phyloP scores from a whole-genome alignment of 345 rosid genomes.

The Salix arbutifolia region DNA sequence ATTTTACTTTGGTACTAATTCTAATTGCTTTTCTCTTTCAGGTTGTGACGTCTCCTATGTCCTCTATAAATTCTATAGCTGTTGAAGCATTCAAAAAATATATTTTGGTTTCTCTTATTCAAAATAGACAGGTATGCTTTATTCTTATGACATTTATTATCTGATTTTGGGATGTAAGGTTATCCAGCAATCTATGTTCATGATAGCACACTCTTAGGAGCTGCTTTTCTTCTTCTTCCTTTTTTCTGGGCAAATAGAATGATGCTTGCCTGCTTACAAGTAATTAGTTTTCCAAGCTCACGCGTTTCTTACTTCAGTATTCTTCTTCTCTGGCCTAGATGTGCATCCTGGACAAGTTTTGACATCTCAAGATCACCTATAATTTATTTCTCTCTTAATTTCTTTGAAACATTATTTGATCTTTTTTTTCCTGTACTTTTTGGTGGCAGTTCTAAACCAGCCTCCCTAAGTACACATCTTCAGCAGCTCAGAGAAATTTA shows the following conservation, averaged over 20 bases:
- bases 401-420: not conserved
- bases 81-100: slow-evolving; percentile 91
- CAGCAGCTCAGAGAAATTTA: slow-evolving; percentile 77
- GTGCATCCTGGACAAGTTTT: not conserved
- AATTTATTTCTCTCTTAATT: slow-evolving; percentile 1
- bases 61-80: slow-evolving; percentile 64
- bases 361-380: slow-evolving; percentile 1
- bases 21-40: slow-evolving; percentile 22
- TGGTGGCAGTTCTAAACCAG: slow-evolving; percentile 50
- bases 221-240: not conserved
- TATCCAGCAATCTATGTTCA: not conserved
- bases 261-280: not conserved
- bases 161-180: not conserved
- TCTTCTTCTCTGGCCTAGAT: not conserved
- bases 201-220: not conserved
- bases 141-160: not conserved
- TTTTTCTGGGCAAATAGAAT: not conserved
- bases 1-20: not conserved
- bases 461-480: slow-evolving; percentile 76
- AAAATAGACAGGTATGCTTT: slow-evolving; percentile 59
- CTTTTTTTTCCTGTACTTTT: not conserved
- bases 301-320: not conserved
- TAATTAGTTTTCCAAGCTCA: not conserved
- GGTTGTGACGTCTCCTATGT: slow-evolving; percentile 95
- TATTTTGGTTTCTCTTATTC: slow-evolving; percentile 53